Evolutionary conservation across 2,329 filamentous ascomycete genomes (phyloP).

Genomic region (Didymella keratinophila): DNA sequence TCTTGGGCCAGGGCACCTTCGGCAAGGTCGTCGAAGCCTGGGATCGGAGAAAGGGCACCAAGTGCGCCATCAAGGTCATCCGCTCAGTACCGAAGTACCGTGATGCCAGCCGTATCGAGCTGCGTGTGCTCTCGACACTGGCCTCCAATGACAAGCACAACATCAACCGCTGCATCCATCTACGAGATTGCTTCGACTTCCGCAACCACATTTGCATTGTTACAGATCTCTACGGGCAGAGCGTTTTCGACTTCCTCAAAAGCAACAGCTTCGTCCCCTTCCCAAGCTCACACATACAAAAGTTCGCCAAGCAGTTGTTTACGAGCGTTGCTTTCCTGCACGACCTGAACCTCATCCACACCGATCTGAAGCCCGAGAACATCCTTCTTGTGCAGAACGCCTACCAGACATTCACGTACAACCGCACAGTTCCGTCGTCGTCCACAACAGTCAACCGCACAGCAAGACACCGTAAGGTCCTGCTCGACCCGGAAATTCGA

Average conservation of each 20-base stretch:
- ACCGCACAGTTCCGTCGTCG: conserved; percentile 70
- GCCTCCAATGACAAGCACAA: conserved; percentile 91
- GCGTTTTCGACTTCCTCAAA: conserved; percentile 98
- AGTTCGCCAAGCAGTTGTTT: conserved; percentile 91
- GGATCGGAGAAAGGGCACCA: conserved; percentile 76
- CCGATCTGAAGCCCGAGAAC: conserved; percentile 74
- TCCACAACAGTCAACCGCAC: conserved; percentile 65
- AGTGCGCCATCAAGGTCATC: conserved; percentile 98
- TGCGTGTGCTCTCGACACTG: conserved; percentile 89
- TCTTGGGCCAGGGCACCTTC: conserved; percentile 96
- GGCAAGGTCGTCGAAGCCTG: conserved; percentile 96
- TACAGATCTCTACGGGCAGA: conserved; percentile 83
- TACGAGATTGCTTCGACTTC: conserved; percentile 97
- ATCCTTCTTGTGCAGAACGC: conserved; percentile 70
- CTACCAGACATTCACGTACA: conserved; percentile 75
- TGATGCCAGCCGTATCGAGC: conserved; percentile 92
- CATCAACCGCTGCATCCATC: conserved; percentile 94
- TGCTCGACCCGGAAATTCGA: conserved; percentile 71
- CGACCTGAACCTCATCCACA: conserved; percentile 96
- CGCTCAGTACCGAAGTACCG: conserved; percentile 98
- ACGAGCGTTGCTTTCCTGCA: conserved; percentile 99
- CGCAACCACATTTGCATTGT: conserved; percentile 93
- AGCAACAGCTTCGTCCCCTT: conserved; percentile 95
- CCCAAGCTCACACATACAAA: conserved; percentile 97
- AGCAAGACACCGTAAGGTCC: conserved; percentile 68